Conservation (phyloP, 148 eudicot genomes). For the Dianthus caryophyllus region DNA sequence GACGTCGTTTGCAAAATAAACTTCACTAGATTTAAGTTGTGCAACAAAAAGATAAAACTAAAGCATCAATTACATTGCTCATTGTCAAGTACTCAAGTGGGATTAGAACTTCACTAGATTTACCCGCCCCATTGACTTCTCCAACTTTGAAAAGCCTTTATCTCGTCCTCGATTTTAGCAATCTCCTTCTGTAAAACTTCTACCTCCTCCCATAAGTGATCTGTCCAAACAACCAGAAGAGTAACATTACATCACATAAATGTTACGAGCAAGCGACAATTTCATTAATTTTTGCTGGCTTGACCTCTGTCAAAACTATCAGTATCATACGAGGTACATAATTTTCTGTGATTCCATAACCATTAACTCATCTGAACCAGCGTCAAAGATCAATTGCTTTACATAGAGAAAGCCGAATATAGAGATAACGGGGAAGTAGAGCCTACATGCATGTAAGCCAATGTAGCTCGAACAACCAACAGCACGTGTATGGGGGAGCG, state of each 20-base stretch:
- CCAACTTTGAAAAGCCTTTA: slow-evolving; percentile 99
- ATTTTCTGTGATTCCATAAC: neutral
- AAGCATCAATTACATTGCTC: slow-evolving; percentile 65
- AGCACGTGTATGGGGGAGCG: neutral
- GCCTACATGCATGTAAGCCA: neutral
- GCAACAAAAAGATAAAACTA: slow-evolving; percentile 2
- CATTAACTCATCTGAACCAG: neutral
- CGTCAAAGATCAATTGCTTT: neutral
- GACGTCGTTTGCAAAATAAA: too few relatives aligned
- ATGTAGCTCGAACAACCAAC: neutral
- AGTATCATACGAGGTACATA: neutral
- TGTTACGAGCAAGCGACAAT: neutral
- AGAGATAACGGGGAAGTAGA: neutral
- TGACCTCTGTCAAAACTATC: neutral
- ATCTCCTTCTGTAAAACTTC: slow-evolving; percentile 76
- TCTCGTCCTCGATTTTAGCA: slow-evolving; percentile 89
- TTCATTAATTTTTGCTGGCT: neutral
- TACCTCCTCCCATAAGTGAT: slow-evolving; percentile 42
- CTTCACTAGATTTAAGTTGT: neutral
- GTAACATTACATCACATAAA: neutral
- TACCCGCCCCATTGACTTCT: slow-evolving; percentile 94
- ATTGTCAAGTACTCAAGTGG: slow-evolving; percentile 95
- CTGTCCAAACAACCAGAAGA: neutral
- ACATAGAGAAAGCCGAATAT: neutral
- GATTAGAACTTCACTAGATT: slow-evolving; percentile 96